These are phyloP conservation scores for Saturnispora sanitii DNA, from an alignment of 805 yeast genomes.

Conservation along the genomic window DNA sequence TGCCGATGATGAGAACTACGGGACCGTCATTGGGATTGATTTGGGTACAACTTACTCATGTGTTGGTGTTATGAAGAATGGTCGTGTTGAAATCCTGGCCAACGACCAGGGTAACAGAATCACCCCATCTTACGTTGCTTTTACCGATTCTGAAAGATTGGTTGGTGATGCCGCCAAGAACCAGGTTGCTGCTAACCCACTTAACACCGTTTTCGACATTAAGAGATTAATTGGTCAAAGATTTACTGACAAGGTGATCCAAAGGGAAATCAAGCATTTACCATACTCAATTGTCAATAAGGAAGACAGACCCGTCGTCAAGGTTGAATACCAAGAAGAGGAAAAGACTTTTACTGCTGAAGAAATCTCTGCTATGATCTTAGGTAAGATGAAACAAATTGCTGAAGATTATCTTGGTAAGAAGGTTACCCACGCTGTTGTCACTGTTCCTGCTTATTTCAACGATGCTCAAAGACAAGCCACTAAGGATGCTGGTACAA, in stretches of 20 bases:
- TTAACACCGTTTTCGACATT: slow-evolving; percentile 90
- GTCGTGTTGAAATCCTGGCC: slow-evolving; percentile 85
- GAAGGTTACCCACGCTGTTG: slow-evolving; percentile 81
- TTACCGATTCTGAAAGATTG: slow-evolving; percentile 89
- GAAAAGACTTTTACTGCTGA: slow-evolving; percentile 83
- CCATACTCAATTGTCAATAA: slow-evolving; percentile 75
- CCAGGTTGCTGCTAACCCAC: slow-evolving; percentile 95
- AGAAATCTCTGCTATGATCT: slow-evolving; percentile 89
- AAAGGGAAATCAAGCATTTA: slow-evolving; percentile 73
- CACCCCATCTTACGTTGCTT: slow-evolving; percentile 93
- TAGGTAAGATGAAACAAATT: slow-evolving; percentile 82
- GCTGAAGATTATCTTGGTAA: slow-evolving; percentile 87
- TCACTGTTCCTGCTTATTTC: slow-evolving; percentile 89
- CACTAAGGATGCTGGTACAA: slow-evolving; percentile 86
- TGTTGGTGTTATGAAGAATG: slow-evolving; percentile 61
- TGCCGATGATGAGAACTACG: slow-evolving; percentile 24
- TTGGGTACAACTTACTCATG: slow-evolving; percentile 97
- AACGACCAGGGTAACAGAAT: slow-evolving; percentile 99
- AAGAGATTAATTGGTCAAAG: slow-evolving; percentile 89
- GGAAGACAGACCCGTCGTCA: slow-evolving; percentile 77
- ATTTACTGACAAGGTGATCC: slow-evolving; percentile 70
- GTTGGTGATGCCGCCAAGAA: slow-evolving; percentile 98
- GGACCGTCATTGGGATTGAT: slow-evolving; percentile 76
- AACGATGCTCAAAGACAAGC: slow-evolving; percentile 94
- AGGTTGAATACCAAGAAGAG: slow-evolving; percentile 86